Evolutionary conservation across 768 basidiomycete genomes (phyloP).

Genomic region (Phylloporus arenicola): DNA sequence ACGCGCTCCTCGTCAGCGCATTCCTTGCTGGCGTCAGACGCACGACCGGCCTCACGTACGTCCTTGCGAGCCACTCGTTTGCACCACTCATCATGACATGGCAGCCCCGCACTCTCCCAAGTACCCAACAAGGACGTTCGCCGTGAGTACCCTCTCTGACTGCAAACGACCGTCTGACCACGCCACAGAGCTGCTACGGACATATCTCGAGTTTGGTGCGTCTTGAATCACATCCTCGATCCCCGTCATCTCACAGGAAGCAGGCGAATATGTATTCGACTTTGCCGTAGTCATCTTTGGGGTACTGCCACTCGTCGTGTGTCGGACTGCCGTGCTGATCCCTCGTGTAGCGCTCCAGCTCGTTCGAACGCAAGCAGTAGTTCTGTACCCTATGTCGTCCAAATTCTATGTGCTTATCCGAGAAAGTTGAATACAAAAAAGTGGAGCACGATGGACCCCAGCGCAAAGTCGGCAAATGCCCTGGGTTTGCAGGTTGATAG

Average conservation of each 20-base stretch:
- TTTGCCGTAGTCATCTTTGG: slow-evolving; percentile 81
- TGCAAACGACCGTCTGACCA: slow-evolving; percentile 1
- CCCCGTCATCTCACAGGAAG: neutral
- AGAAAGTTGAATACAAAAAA: slow-evolving; percentile 99
- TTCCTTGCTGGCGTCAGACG: slow-evolving; percentile 83
- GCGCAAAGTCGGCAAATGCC: slow-evolving; percentile 93
- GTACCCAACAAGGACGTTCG: slow-evolving; percentile 88
- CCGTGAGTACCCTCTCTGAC: slow-evolving; percentile 45
- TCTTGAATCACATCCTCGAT: slow-evolving; percentile 1
- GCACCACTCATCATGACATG: neutral
- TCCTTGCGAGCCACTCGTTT: slow-evolving; percentile 4
- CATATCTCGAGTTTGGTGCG: slow-evolving; percentile 78
- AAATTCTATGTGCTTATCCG: slow-evolving; percentile 46
- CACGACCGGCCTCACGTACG: slow-evolving; percentile 82
- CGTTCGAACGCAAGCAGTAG: slow-evolving; percentile 54
- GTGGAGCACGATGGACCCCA: slow-evolving; percentile 93
- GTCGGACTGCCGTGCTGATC: slow-evolving; percentile 1
- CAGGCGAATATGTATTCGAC: slow-evolving; percentile 84
- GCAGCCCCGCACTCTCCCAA: slow-evolving; percentile 64
- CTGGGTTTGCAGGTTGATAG: slow-evolving; percentile 36
- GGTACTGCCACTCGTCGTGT: slow-evolving; percentile 35
- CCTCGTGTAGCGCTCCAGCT: slow-evolving; percentile 54
- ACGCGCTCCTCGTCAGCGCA: slow-evolving; percentile 73
- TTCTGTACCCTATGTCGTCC: slow-evolving; percentile 7
- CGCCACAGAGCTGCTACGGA: slow-evolving; percentile 55